Evolutionary conservation across 208 protist species (phyloP).

Genomic region (Leptomonas seymouri): DNA sequence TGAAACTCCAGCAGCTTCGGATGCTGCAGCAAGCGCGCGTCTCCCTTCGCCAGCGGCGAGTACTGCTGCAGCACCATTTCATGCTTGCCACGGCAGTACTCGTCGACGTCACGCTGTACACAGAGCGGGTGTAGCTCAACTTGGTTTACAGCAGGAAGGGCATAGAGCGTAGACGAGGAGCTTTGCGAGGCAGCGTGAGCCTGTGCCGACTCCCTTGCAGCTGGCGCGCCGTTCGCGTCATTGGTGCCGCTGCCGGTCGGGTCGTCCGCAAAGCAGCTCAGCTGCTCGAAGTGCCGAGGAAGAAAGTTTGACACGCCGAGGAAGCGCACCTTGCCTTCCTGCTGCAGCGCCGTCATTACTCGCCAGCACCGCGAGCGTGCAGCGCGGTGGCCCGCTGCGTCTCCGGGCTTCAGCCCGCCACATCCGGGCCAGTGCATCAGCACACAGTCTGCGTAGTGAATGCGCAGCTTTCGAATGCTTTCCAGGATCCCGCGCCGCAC

Average conservation of each 20-base stretch:
- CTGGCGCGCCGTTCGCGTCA: no score
- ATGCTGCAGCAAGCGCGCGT: conserved; percentile 56
- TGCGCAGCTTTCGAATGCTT: conserved; percentile 63
- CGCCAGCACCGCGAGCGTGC: conserved; percentile 71
- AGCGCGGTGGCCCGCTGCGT: conserved; percentile 47
- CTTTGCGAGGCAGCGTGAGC: no score
- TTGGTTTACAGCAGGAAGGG: conserved; percentile 68
- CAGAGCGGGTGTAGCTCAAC: conserved; percentile 91
- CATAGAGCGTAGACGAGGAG: not conserved
- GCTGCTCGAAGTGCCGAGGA: conserved; percentile 62
- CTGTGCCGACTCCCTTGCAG: no score
- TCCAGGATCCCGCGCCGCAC: conserved; percentile 50
- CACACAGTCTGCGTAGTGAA: conserved; percentile 75
- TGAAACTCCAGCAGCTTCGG: conserved; percentile 46
- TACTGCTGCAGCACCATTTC: conserved; percentile 87
- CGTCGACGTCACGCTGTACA: conserved; percentile 56
- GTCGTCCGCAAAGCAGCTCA: conserved; percentile 27
- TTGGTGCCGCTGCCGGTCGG: not conserved
- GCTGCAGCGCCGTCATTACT: conserved; percentile 60
- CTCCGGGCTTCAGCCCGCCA: conserved; percentile 49
- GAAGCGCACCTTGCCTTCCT: conserved; percentile 49
- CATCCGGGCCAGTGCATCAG: conserved; percentile 89
- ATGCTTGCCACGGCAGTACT: conserved; percentile 42
- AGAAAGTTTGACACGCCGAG: conserved; percentile 89
- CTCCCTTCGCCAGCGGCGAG: conserved; percentile 65